These are phyloP conservation scores for Kazachstania kunashirensis DNA, from an alignment of 805 yeast genomes.

Conservation along the genomic window DNA sequence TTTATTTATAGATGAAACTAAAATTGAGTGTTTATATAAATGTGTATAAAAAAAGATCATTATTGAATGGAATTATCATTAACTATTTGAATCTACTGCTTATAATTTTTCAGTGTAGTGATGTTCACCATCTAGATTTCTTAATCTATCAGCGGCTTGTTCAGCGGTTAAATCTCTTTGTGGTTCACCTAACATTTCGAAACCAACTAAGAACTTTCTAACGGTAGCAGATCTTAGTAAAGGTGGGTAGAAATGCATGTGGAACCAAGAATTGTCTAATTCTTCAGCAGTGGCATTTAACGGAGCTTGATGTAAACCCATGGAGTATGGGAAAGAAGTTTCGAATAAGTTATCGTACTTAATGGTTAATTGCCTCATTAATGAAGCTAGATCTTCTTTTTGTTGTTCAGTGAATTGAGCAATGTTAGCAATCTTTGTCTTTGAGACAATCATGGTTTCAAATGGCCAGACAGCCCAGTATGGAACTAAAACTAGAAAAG, in stretches of 20 bases:
- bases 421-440: constrained; percentile 42
- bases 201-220: constrained; percentile 66
- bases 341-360: constrained; percentile 63
- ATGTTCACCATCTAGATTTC: constrained; percentile 32
- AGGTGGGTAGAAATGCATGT: constrained; percentile 75
- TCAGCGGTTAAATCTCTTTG: constrained; percentile 36
- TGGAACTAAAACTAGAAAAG: constrained; percentile 61
- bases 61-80: not conserved
- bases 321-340: constrained; percentile 67
- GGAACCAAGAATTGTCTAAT: constrained; percentile 44
- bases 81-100: no score
- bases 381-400: constrained; percentile 45
- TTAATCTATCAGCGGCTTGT: constrained; percentile 33
- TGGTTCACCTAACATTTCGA: constrained; percentile 57
- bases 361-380: constrained; percentile 44
- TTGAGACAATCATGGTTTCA: constrained; percentile 57
- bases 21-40: not conserved
- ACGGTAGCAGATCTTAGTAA: constrained; percentile 65
- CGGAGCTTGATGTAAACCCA: constrained; percentile 77
- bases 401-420: constrained; percentile 39
- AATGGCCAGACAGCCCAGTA: constrained; percentile 83
- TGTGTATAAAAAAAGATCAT: not conserved
- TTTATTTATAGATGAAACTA: not conserved
- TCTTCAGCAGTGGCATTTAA: constrained; percentile 37
- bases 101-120: constrained; percentile 37